Percentiles rank a stretch among this genome's conserved stretches.
Evolutionary conservation across 106 monocot genomes (phyloP).

Genomic region (Dioscorea dumetorum): DNA sequence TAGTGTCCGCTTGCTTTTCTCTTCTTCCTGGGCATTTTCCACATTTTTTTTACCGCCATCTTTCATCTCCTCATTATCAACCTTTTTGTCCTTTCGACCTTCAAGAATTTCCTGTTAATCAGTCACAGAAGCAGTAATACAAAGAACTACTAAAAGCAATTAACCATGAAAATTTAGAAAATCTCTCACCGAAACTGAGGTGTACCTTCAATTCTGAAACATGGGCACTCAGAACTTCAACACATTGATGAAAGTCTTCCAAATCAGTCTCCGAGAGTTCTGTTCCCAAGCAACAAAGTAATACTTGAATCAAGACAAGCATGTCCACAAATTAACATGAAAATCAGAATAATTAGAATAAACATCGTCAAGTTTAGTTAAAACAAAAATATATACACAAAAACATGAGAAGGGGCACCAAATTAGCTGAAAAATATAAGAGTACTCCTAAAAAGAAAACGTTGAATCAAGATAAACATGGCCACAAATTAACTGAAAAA

Average conservation of each 20-base stretch:
- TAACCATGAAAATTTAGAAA: background rate
- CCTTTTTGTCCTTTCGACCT: slow-evolving; percentile 10
- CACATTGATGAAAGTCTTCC: slow-evolving; percentile 31
- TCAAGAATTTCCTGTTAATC: slow-evolving; percentile 3
- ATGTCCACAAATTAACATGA: background rate
- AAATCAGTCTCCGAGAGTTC: slow-evolving; percentile 46
- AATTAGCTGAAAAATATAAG: background rate
- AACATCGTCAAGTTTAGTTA: background rate
- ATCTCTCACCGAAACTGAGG: background rate
- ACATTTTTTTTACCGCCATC: background rate
- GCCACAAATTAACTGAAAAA: background rate
- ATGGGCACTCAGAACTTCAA: slow-evolving; percentile 23
- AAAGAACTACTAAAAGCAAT: background rate
- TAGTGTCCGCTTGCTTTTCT: background rate
- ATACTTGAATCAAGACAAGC: background rate
- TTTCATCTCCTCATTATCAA: slow-evolving; percentile 8
- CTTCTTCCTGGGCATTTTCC: slow-evolving; percentile 9
- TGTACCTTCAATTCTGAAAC: slow-evolving; percentile 31
- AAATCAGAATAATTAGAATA: background rate
- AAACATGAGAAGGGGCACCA: background rate
- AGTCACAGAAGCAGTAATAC: background rate
- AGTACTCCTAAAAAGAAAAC: background rate
- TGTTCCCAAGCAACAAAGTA: slow-evolving; percentile 12
- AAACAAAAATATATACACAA: background rate
- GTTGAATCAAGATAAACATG: background rate